Evolutionary conservation across 164 flowering plant species (phyloP).

Genomic region (Nymphaea colorata): DNA sequence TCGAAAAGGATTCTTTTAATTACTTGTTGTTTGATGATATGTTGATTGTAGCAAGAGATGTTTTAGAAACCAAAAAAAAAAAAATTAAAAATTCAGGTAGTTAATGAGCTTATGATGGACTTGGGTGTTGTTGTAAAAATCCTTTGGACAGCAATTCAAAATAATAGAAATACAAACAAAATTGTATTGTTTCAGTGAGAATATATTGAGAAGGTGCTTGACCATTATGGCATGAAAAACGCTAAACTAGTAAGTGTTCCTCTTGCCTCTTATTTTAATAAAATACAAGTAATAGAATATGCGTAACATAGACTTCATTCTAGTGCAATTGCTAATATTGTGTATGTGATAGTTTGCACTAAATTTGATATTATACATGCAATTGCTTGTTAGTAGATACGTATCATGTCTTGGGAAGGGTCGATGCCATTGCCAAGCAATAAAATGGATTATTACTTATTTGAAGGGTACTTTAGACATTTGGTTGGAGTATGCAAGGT

Average conservation of each 20-base stretch:
- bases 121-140: not conserved
- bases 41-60: not conserved
- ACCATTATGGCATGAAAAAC: constrained; percentile 2
- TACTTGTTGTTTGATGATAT: constrained; percentile 4
- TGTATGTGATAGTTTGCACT: constrained; percentile 3
- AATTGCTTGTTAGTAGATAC: constrained; percentile 3
- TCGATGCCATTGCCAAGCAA: not conserved
- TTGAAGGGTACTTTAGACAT: not conserved
- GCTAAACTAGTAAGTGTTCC: constrained; percentile 2
- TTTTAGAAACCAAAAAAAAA: not conserved
- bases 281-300: not conserved
- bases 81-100: not conserved
- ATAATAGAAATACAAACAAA: not conserved
- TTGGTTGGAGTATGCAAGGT: not conserved
- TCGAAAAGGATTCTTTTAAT: not conserved
- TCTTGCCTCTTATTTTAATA: not conserved
- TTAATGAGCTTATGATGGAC: not conserved
- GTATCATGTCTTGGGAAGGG: constrained; percentile 1
- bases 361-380: constrained; percentile 1
- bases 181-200: not conserved
- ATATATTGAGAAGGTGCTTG: constrained; percentile 1
- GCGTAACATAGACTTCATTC: constrained; percentile 3
- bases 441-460: too few species aligned
- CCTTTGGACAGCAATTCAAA: not conserved
- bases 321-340: constrained; percentile 5